These are phyloP conservation scores for Vaccinium corymbosum DNA, from an alignment of 148 eudicot genomes.

Conservation along the genomic window DNA sequence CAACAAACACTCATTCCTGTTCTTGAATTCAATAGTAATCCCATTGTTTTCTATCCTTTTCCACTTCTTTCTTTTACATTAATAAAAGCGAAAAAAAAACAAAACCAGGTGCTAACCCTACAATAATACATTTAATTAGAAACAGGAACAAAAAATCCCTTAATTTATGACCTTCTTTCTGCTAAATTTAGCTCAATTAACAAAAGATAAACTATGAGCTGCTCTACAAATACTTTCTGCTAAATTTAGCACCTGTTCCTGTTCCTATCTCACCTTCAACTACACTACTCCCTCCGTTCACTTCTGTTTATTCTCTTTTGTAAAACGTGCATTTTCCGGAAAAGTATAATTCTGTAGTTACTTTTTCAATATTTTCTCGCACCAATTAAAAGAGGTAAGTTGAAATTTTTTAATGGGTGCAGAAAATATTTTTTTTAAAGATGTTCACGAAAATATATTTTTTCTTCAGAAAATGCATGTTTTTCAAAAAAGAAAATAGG, in stretches of 20 bases:
- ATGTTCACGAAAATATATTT: not conserved
- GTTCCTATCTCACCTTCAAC: slow-evolving; percentile 9
- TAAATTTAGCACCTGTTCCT: slow-evolving; percentile 68
- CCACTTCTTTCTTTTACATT: not conserved
- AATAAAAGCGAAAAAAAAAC: not conserved
- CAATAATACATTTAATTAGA: slow-evolving; percentile 21
- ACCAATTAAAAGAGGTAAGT: not conserved
- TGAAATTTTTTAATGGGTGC: not conserved
- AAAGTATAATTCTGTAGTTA: not conserved
- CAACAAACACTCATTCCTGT: slow-evolving; percentile 12
- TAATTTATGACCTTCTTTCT: slow-evolving; percentile 12
- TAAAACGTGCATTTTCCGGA: not conserved
- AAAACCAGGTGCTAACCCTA: not conserved
- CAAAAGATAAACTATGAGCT: slow-evolving; percentile 14
- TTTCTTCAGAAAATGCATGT: not conserved
- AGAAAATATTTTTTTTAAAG: not conserved
- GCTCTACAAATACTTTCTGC: slow-evolving; percentile 27
- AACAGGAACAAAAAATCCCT: slow-evolving; percentile 46
- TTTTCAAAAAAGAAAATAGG: not conserved
- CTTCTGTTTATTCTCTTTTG: not conserved
- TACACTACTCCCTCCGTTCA: not conserved
- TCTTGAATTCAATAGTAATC: slow-evolving; percentile 10
- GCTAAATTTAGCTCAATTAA: slow-evolving; percentile 34
- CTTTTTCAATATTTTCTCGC: not conserved
- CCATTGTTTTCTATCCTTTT: not conserved